Evolutionary conservation across 2,329 filamentous ascomycete species (phyloP), one percentile per base, ranked within the genome.

Genomic region (Fulvia fulva): DNA sequence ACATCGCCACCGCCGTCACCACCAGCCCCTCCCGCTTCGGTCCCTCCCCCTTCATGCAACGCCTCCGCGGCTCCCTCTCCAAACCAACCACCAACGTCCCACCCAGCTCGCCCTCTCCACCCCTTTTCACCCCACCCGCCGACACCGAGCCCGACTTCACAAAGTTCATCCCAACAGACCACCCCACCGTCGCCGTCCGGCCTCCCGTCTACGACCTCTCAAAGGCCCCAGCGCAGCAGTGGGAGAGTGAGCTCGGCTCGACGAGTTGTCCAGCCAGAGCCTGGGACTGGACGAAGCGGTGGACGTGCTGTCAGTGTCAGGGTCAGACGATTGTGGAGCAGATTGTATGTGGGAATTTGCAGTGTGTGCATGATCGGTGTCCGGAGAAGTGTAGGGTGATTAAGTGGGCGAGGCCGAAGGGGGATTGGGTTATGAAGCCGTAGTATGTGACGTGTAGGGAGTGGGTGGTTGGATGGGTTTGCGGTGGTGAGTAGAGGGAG

Each of bases 311-410:
- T 41, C 19, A 41, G 4, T 71, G 68, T 44, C 19, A 47, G 1
- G 62, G 57, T 3, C 55, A 61, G 26, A 71, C 68, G 37, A 68
- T 70, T 34, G 65, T 68, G 7, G 69, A 71, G 62, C 65, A 69
- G 57, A 58, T 30, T 12, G 58, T 67, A n/a, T 71, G 69, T 51
- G 51, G 63, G 11, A 67, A 62, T 23, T 37, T 70, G 51, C 49
- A 46, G 9, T 71, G 69, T 61, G 55, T 55, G 32, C 68, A 71
- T 55, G 58, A 60, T 59, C 59, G 68, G 37, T 71, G 69, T 49
- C 58, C 55, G n/a, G 30, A 43, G 23, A 41, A 50, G 0, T 65
- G 63, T 46, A 34, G 32, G 19, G 37, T 65, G 23, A 37, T 50
- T 19, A 22, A 16, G 37, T 28, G 32, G 37, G 41, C 25, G 19